Percentiles rank a stretch among this genome's conserved stretches.
phyloP scores from a whole-genome alignment of 164 flowering plant genomes.

The Kingdonia uniflora region DNA sequence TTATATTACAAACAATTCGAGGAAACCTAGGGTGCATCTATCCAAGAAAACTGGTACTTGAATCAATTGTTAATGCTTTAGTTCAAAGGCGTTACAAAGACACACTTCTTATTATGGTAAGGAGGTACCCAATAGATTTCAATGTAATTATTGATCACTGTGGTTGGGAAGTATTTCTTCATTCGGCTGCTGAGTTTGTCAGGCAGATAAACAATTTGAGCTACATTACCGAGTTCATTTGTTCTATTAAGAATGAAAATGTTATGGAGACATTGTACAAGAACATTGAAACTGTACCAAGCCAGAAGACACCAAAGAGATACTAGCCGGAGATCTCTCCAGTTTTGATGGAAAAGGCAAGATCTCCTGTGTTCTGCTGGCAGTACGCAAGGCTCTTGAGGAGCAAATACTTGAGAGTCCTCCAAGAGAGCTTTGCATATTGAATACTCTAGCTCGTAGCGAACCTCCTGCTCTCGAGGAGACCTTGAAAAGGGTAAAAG shows the following conservation, averaged over 20 bases:
- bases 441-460: constrained; percentile 88
- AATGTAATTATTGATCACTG: constrained; percentile 75
- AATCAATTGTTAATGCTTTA: constrained; percentile 75
- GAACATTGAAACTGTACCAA: constrained; percentile 29
- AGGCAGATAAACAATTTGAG: constrained; percentile 69
- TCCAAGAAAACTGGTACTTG: constrained; percentile 80
- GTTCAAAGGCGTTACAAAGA: constrained; percentile 68
- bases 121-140: constrained; percentile 88
- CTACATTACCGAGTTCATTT: constrained; percentile 81
- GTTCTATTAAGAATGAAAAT: constrained; percentile 70
- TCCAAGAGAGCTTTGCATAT: constrained; percentile 87
- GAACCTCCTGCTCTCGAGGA: constrained; percentile 90
- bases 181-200: constrained; percentile 68
- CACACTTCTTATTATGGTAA: constrained; percentile 81
- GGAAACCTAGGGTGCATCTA: constrained; percentile 89
- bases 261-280: constrained; percentile 59
- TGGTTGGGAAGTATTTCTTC: constrained; percentile 69
- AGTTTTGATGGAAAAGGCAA: constrained; percentile 30
- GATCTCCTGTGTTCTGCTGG: constrained; percentile 54
- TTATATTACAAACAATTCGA: constrained; percentile 67
- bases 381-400: constrained; percentile 72
- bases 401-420: constrained; percentile 62
- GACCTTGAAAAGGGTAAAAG: constrained; percentile 75
- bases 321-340: constrained; percentile 9
- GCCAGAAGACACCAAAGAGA: constrained; percentile 16